Evolutionary conservation across 2,329 filamentous ascomycete genomes (phyloP).

Genomic region (Xylaria sp.): DNA sequence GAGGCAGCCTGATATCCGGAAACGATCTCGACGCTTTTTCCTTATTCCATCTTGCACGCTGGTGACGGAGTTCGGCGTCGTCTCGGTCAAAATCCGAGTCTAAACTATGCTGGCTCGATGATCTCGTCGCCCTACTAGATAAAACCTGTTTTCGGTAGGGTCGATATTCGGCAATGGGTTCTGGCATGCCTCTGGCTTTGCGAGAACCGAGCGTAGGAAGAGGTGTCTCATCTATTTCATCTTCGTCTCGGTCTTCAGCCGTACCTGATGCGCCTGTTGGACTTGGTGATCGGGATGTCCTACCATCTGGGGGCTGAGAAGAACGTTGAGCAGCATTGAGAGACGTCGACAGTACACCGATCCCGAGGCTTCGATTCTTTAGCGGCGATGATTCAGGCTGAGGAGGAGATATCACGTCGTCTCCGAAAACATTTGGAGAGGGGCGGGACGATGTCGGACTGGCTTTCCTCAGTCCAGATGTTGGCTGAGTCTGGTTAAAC

Average conservation of each 20-base stretch:
- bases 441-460: constrained; percentile 69
- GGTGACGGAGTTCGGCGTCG: constrained; percentile 42
- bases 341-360: constrained; percentile 59
- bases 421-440: constrained; percentile 59
- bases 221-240: constrained; percentile 37
- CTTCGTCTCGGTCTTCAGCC: constrained; percentile 19
- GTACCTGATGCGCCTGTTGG: constrained; percentile 27
- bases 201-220: constrained; percentile 28
- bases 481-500: constrained; percentile 65
- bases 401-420: constrained; percentile 59
- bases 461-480: constrained; percentile 60
- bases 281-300: constrained; percentile 35
- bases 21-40: constrained; percentile 46
- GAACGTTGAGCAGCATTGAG: constrained; percentile 47
- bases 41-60: constrained; percentile 43
- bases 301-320: constrained; percentile 38
- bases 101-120: constrained; percentile 37
- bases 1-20: constrained; percentile 43
- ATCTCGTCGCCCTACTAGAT: constrained; percentile 32
- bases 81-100: constrained; percentile 46
- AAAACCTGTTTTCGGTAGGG: constrained; percentile 39
- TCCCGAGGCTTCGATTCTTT: constrained; percentile 60
- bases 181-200: constrained; percentile 35
- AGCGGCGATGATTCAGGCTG: constrained; percentile 58
- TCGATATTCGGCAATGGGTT: constrained; percentile 47